A percentile compares a stretch with the other conserved stretches of the same genome.
phyloP scores from a whole-genome alignment of 1,284 basidiomycete genomes.

The Trichosporon asahii region DNA sequence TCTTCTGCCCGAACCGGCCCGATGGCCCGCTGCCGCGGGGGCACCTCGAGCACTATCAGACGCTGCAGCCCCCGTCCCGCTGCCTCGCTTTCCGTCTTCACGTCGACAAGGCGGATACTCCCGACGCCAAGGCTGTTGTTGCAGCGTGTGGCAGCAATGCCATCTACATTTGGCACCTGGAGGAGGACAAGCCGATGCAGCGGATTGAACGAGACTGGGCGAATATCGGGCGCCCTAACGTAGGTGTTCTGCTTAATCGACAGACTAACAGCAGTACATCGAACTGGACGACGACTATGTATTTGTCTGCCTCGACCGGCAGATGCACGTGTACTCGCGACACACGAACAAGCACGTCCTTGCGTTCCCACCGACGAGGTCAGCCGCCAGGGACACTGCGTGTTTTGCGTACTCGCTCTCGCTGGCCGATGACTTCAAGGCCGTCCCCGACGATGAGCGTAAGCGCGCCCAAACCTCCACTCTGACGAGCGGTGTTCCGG shows the following conservation, averaged over 20 bases:
- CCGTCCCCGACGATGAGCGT: conserved; percentile 17
- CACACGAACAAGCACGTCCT: conserved; percentile 21
- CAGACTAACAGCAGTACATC: conserved; percentile 39
- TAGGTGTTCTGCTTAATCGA: conserved; percentile 16
- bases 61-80: conserved; percentile 32
- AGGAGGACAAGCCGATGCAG: conserved; percentile 32
- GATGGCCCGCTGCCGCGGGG: conserved; percentile 32
- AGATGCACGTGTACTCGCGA: conserved; percentile 38
- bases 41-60: conserved; percentile 37
- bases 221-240: conserved; percentile 25
- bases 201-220: conserved; percentile 21
- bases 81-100: conserved; percentile 41
- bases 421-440: conserved; percentile 21
- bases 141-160: conserved; percentile 31
- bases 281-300: conserved; percentile 48
- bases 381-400: neutral
- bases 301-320: conserved; percentile 34
- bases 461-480: neutral
- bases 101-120: conserved; percentile 30
- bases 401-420: conserved; percentile 15
- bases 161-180: conserved; percentile 42
- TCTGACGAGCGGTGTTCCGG: conserved; percentile 12
- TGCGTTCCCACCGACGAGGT: conserved; percentile 26
- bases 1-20: conserved; percentile 4
- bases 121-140: conserved; percentile 31